phyloP scores from a whole-genome alignment of 192 early-diverging fungal species.

The Entrophospora sp. region DNA sequence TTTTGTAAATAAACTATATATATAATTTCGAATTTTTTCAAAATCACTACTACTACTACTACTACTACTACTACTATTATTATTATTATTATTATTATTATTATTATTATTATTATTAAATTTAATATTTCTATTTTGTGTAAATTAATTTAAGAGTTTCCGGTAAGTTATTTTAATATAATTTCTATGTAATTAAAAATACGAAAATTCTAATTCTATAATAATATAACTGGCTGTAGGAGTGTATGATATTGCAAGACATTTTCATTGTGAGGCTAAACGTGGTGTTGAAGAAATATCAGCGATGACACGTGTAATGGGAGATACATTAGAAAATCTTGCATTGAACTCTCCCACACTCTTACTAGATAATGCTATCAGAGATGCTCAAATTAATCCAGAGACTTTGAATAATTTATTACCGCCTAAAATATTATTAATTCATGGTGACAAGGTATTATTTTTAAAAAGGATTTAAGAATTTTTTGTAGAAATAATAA shows the following conservation, averaged over 20 bases:
- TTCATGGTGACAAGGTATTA: slow-evolving; percentile 28
- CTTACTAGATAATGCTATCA: slow-evolving; percentile 23
- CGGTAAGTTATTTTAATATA: too few relatives aligned
- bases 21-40: too few relatives aligned
- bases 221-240: slow-evolving; percentile 21
- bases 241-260: slow-evolving; percentile 39
- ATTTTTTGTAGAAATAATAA: not conserved
- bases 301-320: slow-evolving; percentile 49
- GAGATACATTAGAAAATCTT: not conserved
- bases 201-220: too few relatives aligned
- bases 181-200: too few relatives aligned
- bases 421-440: slow-evolving; percentile 28
- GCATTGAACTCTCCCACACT: slow-evolving; percentile 25
- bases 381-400: not conserved
- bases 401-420: slow-evolving; percentile 22
- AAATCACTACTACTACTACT: too few relatives aligned
- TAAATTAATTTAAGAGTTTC: too few relatives aligned
- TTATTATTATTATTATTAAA: too few relatives aligned
- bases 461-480: not conserved
- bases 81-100: too few relatives aligned
- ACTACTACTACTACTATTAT: too few relatives aligned
- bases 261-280: slow-evolving; percentile 40
- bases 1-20: slow-evolving; percentile 1
- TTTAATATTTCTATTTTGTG: too few relatives aligned
- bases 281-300: slow-evolving; percentile 48